Base-by-base conservation (phyloP, 345 rosid species). In the Lepidium africanum region DNA sequence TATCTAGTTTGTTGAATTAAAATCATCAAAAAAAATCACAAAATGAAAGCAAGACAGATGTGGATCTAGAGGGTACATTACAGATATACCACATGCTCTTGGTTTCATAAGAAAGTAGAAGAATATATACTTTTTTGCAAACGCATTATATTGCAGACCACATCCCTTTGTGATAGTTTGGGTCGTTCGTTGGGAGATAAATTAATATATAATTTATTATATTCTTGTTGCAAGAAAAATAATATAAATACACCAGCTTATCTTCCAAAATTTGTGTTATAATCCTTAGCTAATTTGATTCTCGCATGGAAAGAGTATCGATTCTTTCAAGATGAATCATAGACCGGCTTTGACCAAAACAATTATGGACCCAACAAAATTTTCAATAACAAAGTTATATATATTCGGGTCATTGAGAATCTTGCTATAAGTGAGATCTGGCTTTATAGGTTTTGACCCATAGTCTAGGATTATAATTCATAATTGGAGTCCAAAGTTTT, bases 71-170 rank as follows among this genome's bases (percentile, higher is more conserved):
- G 33, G 64, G 72, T 77, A 73, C 74, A 72, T 49, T 62, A 72
- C 81, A 77, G 77, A 71, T 68, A 59, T 50, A 75, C 78, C 81
- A 77, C 81, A 73, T 77, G 78, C 68, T 69, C 63, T 73, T 65
- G 71, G 74, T 73, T 30, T 69, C 67, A 73, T 57, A 33, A 64
- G 41, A 77, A 73, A 66, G 71, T 63, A 50, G 72, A 70, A 69
- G 75, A 73, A 69, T 73, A 73, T 77, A 63, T 62, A 46, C 77
- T 52, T 72, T 75, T 72, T 47, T 39, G 40, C 43, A 46, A 61
- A 63, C 47, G 56, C 66, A 69, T 75, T 75, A 47, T 75, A 61
- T 42, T 42, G 66, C 27, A 40, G 33, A 27, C 2, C 32, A 41
- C 46, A 65, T 58, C 61, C 15, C 55, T 58, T 50, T 41, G 67